These are phyloP conservation scores for Citrus maxima DNA, from an alignment of 345 rosid species.

Conservation along the genomic window DNA sequence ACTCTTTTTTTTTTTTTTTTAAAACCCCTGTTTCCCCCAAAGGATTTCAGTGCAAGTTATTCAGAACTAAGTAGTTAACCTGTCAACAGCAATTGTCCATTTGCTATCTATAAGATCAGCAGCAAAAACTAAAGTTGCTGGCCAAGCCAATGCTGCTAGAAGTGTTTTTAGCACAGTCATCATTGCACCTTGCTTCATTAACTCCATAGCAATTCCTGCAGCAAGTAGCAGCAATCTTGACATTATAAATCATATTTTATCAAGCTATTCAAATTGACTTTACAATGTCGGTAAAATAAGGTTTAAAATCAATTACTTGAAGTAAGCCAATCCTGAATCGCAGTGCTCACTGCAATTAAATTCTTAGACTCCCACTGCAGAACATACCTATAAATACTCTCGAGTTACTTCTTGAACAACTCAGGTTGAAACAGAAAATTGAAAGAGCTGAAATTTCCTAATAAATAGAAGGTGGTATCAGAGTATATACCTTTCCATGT, in stretches of 20 bases:
- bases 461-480: background rate
- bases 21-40: too few species aligned
- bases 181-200: constrained; percentile 98
- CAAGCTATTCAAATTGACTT: background rate
- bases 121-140: constrained; percentile 75
- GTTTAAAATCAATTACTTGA: constrained; percentile 66
- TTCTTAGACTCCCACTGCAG: constrained; percentile 92
- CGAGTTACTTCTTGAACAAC: background rate
- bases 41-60: background rate
- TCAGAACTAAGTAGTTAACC: constrained; percentile 45
- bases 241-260: background rate
- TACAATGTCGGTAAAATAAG: constrained; percentile 17
- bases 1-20: too few species aligned
- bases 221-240: constrained; percentile 23
- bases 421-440: background rate
- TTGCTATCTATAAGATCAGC: constrained; percentile 91
- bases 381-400: constrained; percentile 53
- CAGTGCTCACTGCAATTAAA: constrained; percentile 91
- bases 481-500: constrained; percentile 68
- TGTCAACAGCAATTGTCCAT: constrained; percentile 86
- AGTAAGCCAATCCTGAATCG: constrained; percentile 97
- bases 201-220: constrained; percentile 65
- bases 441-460: constrained; percentile 7
- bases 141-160: constrained; percentile 85
- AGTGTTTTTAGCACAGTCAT: constrained; percentile 85